These are phyloP conservation scores for Talaromyces marneffei DNA, from an alignment of 2,329 filamentous ascomycete genomes.

Conservation along the genomic window DNA sequence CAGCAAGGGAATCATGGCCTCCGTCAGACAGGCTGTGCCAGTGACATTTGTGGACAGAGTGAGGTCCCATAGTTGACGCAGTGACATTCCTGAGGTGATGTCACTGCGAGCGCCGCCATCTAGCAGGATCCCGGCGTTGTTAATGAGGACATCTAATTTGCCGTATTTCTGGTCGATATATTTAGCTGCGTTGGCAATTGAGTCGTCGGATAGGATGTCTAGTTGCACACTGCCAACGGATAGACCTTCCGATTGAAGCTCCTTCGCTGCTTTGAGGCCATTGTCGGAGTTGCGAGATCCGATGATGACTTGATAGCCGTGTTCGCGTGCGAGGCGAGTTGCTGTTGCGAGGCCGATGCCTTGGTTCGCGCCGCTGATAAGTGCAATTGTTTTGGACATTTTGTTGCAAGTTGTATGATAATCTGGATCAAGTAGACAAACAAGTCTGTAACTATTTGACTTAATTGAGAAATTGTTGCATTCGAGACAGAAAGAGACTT, in stretches of 20 bases:
- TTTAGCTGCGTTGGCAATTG: conserved; percentile 22
- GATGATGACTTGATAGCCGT: conserved; percentile 13
- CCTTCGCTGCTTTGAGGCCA: conserved; percentile 4
- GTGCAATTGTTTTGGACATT: conserved; percentile 8
- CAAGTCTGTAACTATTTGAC: not conserved
- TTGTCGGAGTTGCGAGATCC: conserved; percentile 12
- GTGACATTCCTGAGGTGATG: not conserved
- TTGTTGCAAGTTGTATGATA: not conserved
- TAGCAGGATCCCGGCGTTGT: conserved; percentile 21
- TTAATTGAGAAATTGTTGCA: not conserved
- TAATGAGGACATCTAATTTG: conserved; percentile 25
- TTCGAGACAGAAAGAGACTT: too few species aligned
- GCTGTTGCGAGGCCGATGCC: conserved; percentile 12
- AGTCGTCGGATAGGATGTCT: conserved; percentile 30
- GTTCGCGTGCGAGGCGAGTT: conserved; percentile 7
- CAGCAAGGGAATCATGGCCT: conserved; percentile 30
- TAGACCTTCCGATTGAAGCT: conserved; percentile 5
- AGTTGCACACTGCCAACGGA: conserved; percentile 10
- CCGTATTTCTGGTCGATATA: conserved; percentile 16
- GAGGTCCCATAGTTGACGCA: conserved; percentile 22
- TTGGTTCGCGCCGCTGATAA: conserved; percentile 15
- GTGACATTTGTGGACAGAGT: conserved; percentile 29
- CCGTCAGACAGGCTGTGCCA: conserved; percentile 29
- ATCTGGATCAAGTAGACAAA: not conserved
- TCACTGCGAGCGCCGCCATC: not conserved